A percentile compares a stretch with the other conserved stretches of the same genome.
phyloP scores from a whole-genome alignment of 2,329 filamentous ascomycete species.

The Xylariaceae sp. region DNA sequence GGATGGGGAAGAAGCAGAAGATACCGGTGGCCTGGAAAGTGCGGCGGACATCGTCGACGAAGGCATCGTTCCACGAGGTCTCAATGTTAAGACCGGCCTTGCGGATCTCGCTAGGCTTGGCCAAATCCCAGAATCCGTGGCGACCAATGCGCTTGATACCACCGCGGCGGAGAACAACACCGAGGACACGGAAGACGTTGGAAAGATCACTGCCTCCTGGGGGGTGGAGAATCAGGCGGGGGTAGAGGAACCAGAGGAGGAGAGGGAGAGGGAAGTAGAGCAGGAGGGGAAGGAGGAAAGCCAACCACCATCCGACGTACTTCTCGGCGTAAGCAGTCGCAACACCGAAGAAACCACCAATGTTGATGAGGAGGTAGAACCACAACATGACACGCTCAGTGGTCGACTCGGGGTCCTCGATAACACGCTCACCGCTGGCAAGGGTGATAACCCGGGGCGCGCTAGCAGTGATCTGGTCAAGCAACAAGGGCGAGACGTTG shows the following conservation, averaged over 20 bases:
- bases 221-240: slow-evolving; percentile 39
- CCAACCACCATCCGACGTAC: slow-evolving; percentile 47
- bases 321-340: slow-evolving; percentile 50
- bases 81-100: slow-evolving; percentile 36
- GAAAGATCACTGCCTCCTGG: slow-evolving; percentile 42
- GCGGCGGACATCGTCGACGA: slow-evolving; percentile 60
- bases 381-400: slow-evolving; percentile 63
- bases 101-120: slow-evolving; percentile 51
- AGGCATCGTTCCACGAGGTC: slow-evolving; percentile 57
- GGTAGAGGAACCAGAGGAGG: slow-evolving; percentile 40
- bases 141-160: slow-evolving; percentile 37
- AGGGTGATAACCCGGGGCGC: slow-evolving; percentile 48
- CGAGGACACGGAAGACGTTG: slow-evolving; percentile 40
- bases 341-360: slow-evolving; percentile 48
- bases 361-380: slow-evolving; percentile 52
- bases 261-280: slow-evolving; percentile 40
- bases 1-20: slow-evolving; percentile 47
- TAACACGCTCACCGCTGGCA: slow-evolving; percentile 56
- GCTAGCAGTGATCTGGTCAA: slow-evolving; percentile 58
- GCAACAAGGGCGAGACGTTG: slow-evolving; percentile 63
- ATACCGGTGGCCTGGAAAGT: slow-evolving; percentile 58
- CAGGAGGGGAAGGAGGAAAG: slow-evolving; percentile 40
- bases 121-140: slow-evolving; percentile 52
- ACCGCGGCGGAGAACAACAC: slow-evolving; percentile 37
- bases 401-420: slow-evolving; percentile 63